Evolutionary conservation across 805 yeast genomes (phyloP).

Genomic region (Suhomyces kilbournensis): DNA sequence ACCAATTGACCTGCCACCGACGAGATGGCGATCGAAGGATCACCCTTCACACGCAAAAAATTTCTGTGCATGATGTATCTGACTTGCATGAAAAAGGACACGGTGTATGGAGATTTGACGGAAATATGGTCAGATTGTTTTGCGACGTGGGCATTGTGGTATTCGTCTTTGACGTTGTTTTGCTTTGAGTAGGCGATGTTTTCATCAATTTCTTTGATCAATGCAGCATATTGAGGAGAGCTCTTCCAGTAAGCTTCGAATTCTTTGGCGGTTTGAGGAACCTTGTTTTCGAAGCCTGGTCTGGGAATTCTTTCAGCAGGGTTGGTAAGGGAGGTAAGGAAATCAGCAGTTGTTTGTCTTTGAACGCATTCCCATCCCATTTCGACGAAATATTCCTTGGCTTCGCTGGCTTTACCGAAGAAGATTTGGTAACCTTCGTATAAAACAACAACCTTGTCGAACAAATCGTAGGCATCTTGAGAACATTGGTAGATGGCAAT

Average conservation of each 20-base stretch:
- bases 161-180: constrained; percentile 15
- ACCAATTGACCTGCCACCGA: constrained; percentile 43
- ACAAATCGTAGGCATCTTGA: constrained; percentile 57
- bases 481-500: constrained; percentile 58
- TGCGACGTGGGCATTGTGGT: constrained; percentile 23
- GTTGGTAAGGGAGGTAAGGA: constrained; percentile 52
- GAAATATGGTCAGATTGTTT: constrained; percentile 22
- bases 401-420: constrained; percentile 46
- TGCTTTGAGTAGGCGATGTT: constrained; percentile 6
- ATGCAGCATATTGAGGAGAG: constrained; percentile 39
- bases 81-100: constrained; percentile 52
- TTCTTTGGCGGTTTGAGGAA: constrained; percentile 36
- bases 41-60: constrained; percentile 47
- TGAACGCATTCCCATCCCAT: constrained; percentile 58
- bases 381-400: constrained; percentile 46
- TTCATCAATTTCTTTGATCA: constrained; percentile 12
- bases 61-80: constrained; percentile 46
- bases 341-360: constrained; percentile 61
- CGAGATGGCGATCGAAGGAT: constrained; percentile 45
- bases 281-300: constrained; percentile 44
- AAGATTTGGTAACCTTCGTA: constrained; percentile 58
- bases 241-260: constrained; percentile 38
- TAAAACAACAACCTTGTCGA: constrained; percentile 60
- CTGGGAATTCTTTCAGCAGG: constrained; percentile 47
- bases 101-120: constrained; percentile 51